Conservation (phyloP, 805 yeast species). For the Ogataea sp. region DNA sequence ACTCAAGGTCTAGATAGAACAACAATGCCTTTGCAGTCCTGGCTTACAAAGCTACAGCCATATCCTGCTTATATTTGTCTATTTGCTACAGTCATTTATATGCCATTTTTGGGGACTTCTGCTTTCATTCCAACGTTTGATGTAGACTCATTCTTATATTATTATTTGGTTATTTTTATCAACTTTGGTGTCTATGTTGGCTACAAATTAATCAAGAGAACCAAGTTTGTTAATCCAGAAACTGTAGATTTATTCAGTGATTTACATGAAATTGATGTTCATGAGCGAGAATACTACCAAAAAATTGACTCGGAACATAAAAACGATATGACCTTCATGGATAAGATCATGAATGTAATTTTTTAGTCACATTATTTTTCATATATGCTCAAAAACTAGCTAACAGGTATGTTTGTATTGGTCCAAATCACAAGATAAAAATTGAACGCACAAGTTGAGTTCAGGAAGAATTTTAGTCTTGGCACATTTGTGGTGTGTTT, state of each 20-base stretch:
- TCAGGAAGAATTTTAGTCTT: too few relatives aligned
- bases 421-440: too few relatives aligned
- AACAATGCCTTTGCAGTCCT: constrained; percentile 38
- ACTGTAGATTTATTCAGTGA: constrained; percentile 40
- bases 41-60: constrained; percentile 35
- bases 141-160: constrained; percentile 33
- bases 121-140: constrained; percentile 32
- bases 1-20: constrained; percentile 44
- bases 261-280: constrained; percentile 40
- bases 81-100: constrained; percentile 26
- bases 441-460: too few relatives aligned
- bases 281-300: constrained; percentile 27
- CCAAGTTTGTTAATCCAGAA: constrained; percentile 31
- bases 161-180: constrained; percentile 35
- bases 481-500: too few relatives aligned
- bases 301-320: neutral
- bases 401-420: too few relatives aligned
- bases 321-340: neutral
- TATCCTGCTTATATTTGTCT: constrained; percentile 20
- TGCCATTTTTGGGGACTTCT: constrained; percentile 30
- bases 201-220: constrained; percentile 30
- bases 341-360: too few relatives aligned
- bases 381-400: too few relatives aligned
- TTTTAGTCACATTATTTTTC: too few relatives aligned
- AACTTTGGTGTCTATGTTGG: constrained; percentile 26